Conservation (phyloP, 2,329 filamentous ascomycete species). For the Calonectria pseudoturangicola region DNA sequence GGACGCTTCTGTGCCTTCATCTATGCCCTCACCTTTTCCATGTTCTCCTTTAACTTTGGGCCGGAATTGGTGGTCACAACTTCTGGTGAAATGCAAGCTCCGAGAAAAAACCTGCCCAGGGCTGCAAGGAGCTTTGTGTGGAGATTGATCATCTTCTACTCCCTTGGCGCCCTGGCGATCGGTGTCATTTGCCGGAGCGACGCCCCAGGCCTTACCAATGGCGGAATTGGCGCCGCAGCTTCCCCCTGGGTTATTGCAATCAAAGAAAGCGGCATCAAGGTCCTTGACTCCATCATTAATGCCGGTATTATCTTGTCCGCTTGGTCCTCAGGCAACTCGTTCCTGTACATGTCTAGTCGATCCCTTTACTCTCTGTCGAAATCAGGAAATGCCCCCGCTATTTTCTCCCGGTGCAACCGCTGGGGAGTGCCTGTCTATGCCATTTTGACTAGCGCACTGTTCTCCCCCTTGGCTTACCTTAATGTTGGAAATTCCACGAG, state of each 20-base stretch:
- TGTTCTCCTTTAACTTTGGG: slow-evolving; percentile 74
- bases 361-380: slow-evolving; percentile 67
- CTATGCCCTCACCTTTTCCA: slow-evolving; percentile 76
- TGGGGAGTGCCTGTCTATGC: slow-evolving; percentile 51
- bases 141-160: slow-evolving; percentile 81
- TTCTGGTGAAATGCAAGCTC: slow-evolving; percentile 79
- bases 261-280: slow-evolving; percentile 63
- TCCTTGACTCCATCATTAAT: slow-evolving; percentile 69
- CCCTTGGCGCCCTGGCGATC: slow-evolving; percentile 80
- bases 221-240: slow-evolving; percentile 33
- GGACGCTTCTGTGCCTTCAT: slow-evolving; percentile 83
- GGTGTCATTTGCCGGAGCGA: slow-evolving; percentile 66
- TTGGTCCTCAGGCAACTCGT: slow-evolving; percentile 73
- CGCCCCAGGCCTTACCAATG: slow-evolving; percentile 35
- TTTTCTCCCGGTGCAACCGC: slow-evolving; percentile 53
- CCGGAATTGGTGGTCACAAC: slow-evolving; percentile 78
- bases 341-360: slow-evolving; percentile 66
- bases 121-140: slow-evolving; percentile 85
- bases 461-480: slow-evolving; percentile 77
- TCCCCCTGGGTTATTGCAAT: slow-evolving; percentile 75
- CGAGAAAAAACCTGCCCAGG: slow-evolving; percentile 78
- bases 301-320: slow-evolving; percentile 73
- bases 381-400: slow-evolving; percentile 61
- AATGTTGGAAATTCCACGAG: slow-evolving; percentile 74
- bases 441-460: slow-evolving; percentile 49